Evolutionary conservation across 257 asterid species (phyloP).

Genomic region (Solanum etuberosum): DNA sequence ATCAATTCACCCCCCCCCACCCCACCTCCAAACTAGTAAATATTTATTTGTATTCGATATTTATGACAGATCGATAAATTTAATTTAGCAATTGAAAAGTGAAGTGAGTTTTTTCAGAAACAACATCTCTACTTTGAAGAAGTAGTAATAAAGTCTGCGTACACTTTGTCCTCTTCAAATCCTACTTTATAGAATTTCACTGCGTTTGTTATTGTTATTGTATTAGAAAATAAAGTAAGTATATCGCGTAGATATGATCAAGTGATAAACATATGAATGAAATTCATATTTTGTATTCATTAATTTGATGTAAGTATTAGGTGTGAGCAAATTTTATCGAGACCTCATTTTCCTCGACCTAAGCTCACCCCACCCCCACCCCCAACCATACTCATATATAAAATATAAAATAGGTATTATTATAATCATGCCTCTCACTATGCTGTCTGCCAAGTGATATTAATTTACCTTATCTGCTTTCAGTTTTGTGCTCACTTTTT

Average conservation of each 20-base stretch:
- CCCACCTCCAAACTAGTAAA: background rate
- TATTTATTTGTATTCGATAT: background rate
- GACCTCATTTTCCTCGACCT: too few relatives aligned
- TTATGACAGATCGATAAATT: background rate
- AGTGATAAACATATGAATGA: background rate
- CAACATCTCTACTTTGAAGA: too few relatives aligned
- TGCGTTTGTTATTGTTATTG: too few relatives aligned
- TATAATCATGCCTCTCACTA: background rate
- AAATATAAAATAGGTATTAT: background rate
- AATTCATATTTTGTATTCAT: background rate
- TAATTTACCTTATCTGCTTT: background rate
- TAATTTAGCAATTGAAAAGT: background rate
- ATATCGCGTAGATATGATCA: background rate
- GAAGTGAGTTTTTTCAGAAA: background rate
- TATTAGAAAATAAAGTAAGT: background rate
- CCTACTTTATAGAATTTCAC: too few relatives aligned
- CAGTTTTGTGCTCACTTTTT: background rate
- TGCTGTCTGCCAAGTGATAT: background rate
- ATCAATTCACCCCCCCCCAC: background rate
- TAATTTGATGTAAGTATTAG: background rate
- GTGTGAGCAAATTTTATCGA: too few relatives aligned
- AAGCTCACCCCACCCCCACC: background rate
- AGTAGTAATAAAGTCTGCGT: too few relatives aligned
- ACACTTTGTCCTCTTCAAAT: too few relatives aligned
- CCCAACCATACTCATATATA: background rate